Percentiles rank a stretch among this genome's conserved stretches.
Evolutionary conservation across 2,329 filamentous ascomycete genomes (phyloP).

Genomic region (Colletotrichum destructivum): DNA sequence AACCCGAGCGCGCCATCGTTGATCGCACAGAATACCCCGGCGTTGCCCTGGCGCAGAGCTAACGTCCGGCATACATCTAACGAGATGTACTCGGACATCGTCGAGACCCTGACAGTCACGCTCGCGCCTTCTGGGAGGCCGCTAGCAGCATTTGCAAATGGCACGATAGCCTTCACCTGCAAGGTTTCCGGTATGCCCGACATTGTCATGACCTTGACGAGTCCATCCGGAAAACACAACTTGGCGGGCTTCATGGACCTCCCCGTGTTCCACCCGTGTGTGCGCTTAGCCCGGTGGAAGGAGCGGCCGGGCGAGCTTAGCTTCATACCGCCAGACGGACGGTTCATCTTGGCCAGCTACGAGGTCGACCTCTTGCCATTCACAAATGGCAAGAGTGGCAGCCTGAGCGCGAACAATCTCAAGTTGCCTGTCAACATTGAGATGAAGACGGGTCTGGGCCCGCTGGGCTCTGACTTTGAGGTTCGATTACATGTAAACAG

Average conservation of each 20-base stretch:
- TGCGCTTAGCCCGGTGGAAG: slow-evolving; percentile 90
- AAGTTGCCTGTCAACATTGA: slow-evolving; percentile 88
- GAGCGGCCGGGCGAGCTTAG: slow-evolving; percentile 92
- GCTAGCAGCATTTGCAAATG: slow-evolving; percentile 88
- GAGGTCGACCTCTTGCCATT: slow-evolving; percentile 91
- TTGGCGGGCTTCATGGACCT: slow-evolving; percentile 83
- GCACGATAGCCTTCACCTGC: slow-evolving; percentile 93
- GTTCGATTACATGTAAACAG: slow-evolving; percentile 82
- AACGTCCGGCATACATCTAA: slow-evolving; percentile 98
- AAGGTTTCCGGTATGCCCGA: slow-evolving; percentile 97
- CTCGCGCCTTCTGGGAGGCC: slow-evolving; percentile 92
- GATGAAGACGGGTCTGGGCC: slow-evolving; percentile 84
- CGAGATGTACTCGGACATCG: slow-evolving; percentile 95
- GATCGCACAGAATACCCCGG: slow-evolving; percentile 63
- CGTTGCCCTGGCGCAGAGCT: slow-evolving; percentile 88
- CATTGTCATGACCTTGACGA: slow-evolving; percentile 83
- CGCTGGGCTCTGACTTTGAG: slow-evolving; percentile 87
- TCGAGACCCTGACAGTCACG: slow-evolving; percentile 90
- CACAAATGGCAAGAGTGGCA: slow-evolving; percentile 70
- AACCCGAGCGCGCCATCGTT: slow-evolving; percentile 58
- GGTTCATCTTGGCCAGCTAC: slow-evolving; percentile 94
- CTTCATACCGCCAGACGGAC: slow-evolving; percentile 94
- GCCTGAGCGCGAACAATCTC: slow-evolving; percentile 73
- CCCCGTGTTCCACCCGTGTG: slow-evolving; percentile 96
- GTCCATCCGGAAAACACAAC: slow-evolving; percentile 85